phyloP scores from a whole-genome alignment of 257 asterid genomes.

The Fraxinus americana region DNA sequence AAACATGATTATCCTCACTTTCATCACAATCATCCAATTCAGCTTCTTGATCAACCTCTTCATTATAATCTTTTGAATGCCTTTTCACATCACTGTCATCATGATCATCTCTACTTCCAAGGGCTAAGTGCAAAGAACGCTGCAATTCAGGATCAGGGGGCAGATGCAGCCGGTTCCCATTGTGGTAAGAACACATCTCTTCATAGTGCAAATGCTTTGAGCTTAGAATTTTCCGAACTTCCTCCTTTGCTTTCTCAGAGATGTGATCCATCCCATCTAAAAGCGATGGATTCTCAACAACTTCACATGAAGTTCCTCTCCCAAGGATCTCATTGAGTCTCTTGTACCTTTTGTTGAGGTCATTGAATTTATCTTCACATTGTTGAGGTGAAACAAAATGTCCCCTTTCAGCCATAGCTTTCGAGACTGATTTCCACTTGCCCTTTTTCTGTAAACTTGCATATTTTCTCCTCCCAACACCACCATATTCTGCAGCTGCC shows the following conservation, averaged over 20 bases:
- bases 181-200: constrained; percentile 71
- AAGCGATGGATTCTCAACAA: constrained; percentile 53
- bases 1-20: constrained; percentile 23
- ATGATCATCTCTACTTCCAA: constrained; percentile 24
- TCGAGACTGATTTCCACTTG: constrained; percentile 62
- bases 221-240: constrained; percentile 48
- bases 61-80: constrained; percentile 27
- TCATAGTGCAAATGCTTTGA: constrained; percentile 60
- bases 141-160: constrained; percentile 37
- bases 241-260: constrained; percentile 51
- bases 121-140: constrained; percentile 25
- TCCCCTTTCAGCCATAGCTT: constrained; percentile 54
- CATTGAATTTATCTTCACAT: constrained; percentile 65
- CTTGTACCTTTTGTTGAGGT: constrained; percentile 60
- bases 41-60: constrained; percentile 26
- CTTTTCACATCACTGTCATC: constrained; percentile 25
- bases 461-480: constrained; percentile 38
- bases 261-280: constrained; percentile 49
- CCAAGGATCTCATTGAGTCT: constrained; percentile 61
- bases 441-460: constrained; percentile 53
- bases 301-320: constrained; percentile 54
- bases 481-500: constrained; percentile 37
- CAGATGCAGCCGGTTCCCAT: constrained; percentile 40
- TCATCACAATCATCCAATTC: constrained; percentile 26
- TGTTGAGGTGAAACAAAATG: constrained; percentile 64